Evolutionary conservation across 2,329 filamentous ascomycete species (phyloP).

Genomic region (Pestalotiopsis fici): DNA sequence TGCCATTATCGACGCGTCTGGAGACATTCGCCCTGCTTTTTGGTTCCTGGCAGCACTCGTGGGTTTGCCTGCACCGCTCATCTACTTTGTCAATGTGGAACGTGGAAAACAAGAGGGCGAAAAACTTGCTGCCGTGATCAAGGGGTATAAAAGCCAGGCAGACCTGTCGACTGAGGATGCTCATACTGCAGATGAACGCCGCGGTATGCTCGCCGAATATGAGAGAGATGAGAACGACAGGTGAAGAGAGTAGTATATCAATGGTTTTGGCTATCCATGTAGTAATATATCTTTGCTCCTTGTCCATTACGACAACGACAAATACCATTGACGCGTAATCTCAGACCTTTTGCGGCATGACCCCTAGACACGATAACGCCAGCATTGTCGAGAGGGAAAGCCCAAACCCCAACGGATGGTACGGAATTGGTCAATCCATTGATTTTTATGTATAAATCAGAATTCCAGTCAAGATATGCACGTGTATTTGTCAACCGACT

Average conservation of each 20-base stretch:
- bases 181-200: conserved; percentile 27
- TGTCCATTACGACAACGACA: no score
- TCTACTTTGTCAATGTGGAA: conserved; percentile 84
- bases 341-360: no score
- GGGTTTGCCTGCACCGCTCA: conserved; percentile 78
- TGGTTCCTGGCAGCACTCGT: conserved; percentile 89
- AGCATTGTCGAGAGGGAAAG: no score
- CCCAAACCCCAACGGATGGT: no score
- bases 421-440: no score
- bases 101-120: conserved; percentile 71
- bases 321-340: no score
- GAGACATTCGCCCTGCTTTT: conserved; percentile 83
- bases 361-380: no score
- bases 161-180: conserved; percentile 16
- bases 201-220: conserved; percentile 35
- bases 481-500: no score
- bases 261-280: no score
- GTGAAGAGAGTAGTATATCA: neutral
- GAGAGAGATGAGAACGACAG: conserved; percentile 31
- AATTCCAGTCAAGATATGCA: neutral
- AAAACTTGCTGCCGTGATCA: conserved; percentile 61
- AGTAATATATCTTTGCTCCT: no score
- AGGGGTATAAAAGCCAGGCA: conserved; percentile 45
- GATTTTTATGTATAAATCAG: neutral
- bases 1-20: conserved; percentile 81